Conservation (phyloP, 1,284 basidiomycete genomes). For the Cystobasidiaceae sp. region DNA sequence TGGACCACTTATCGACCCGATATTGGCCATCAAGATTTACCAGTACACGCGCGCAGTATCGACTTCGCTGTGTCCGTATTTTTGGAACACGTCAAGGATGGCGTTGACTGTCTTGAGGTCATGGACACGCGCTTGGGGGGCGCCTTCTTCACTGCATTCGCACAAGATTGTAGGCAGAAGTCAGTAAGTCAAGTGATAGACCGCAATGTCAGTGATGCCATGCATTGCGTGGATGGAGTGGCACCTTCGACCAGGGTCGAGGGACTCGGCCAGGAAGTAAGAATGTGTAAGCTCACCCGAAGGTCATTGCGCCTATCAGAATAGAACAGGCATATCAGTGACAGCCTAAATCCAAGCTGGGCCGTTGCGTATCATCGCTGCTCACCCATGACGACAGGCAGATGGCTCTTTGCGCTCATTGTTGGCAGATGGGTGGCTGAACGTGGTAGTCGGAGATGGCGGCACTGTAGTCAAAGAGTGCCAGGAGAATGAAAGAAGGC, state of each 20-base stretch:
- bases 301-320: not conserved
- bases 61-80: slow-evolving; percentile 56
- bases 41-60: slow-evolving; percentile 57
- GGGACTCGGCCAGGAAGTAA: not conserved
- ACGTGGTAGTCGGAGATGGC: too few relatives aligned
- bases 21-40: not conserved
- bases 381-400: not conserved
- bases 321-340: too few relatives aligned
- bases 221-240: too few relatives aligned
- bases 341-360: too few relatives aligned
- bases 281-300: not conserved
- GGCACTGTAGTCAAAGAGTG: too few relatives aligned
- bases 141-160: slow-evolving; percentile 44
- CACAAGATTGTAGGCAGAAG: not conserved
- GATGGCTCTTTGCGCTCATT: too few relatives aligned
- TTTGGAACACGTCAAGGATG: slow-evolving; percentile 57
- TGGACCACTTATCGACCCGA: not conserved
- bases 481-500: too few relatives aligned
- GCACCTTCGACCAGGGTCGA: too few relatives aligned
- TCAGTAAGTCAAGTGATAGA: too few relatives aligned
- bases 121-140: slow-evolving; percentile 54
- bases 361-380: too few relatives aligned
- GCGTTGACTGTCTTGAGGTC: slow-evolving; percentile 54
- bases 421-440: too few relatives aligned
- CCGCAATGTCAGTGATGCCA: too few relatives aligned